Conservation (phyloP, 176 grass and related monocot species). For the Phyllostachys edulis region DNA sequence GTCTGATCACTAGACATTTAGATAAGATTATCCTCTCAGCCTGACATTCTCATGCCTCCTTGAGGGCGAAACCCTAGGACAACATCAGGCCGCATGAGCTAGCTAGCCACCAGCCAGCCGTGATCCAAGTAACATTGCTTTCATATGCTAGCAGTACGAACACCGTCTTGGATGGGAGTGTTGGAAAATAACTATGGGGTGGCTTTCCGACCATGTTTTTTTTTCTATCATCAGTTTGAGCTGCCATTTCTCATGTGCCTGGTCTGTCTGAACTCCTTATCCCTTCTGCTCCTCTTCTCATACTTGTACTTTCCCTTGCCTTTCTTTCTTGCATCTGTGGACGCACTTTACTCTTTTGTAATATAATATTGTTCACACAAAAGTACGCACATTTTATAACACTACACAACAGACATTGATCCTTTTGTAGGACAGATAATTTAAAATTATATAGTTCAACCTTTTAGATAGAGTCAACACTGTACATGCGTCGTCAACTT, state of each 20-base stretch:
- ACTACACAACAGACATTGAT: neutral
- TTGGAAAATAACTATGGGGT: slow-evolving; percentile 19
- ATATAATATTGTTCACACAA: slow-evolving; percentile 22
- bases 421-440: slow-evolving; percentile 1
- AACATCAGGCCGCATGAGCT: slow-evolving; percentile 13
- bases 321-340: slow-evolving; percentile 23
- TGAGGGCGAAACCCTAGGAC: slow-evolving; percentile 20
- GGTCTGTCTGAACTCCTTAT: slow-evolving; percentile 44
- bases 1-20: slow-evolving; percentile 3
- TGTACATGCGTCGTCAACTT: slow-evolving; percentile 12
- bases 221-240: slow-evolving; percentile 25
- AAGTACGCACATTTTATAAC: slow-evolving; percentile 26
- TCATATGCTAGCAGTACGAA: slow-evolving; percentile 19
- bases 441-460: slow-evolving; percentile 11
- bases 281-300: slow-evolving; percentile 40
- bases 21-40: neutral
- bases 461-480: slow-evolving; percentile 26
- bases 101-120: neutral
- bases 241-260: slow-evolving; percentile 53
- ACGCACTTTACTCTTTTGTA: slow-evolving; percentile 35
- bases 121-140: slow-evolving; percentile 15
- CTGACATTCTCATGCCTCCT: neutral
- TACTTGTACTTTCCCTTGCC: slow-evolving; percentile 35
- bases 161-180: neutral
- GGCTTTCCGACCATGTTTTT: slow-evolving; percentile 20